Percentiles rank a stretch among this genome's conserved stretches.
phyloP scores from a whole-genome alignment of 2,329 filamentous ascomycete species.

The Malbranchea zuffiana region DNA sequence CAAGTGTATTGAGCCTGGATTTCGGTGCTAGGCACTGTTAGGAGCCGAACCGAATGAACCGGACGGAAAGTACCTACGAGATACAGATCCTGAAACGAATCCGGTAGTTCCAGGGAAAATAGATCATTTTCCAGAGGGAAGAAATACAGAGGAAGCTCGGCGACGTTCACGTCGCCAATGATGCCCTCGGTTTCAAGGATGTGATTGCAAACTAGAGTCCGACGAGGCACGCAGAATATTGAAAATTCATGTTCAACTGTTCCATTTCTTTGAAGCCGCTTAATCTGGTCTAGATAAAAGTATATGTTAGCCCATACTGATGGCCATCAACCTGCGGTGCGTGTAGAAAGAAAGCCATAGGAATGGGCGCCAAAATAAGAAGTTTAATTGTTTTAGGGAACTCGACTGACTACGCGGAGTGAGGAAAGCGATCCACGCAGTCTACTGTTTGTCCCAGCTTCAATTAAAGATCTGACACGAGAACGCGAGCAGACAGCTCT shows the following conservation, averaged over 20 bases:
- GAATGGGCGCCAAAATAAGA: slow-evolving; percentile 27
- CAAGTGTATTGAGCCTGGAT: slow-evolving; percentile 80
- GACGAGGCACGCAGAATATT: slow-evolving; percentile 88
- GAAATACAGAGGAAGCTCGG: slow-evolving; percentile 79
- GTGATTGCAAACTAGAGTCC: slow-evolving; percentile 82
- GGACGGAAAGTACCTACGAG: slow-evolving; percentile 41
- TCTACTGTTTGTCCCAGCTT: slow-evolving; percentile 41
- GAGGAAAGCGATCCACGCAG: slow-evolving; percentile 42
- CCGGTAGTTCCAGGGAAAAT: slow-evolving; percentile 78
- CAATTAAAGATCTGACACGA: no score
- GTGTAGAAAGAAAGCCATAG: slow-evolving; percentile 33
- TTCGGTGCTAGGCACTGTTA: slow-evolving; percentile 51
- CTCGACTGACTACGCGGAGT: slow-evolving; percentile 49
- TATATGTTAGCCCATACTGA: slow-evolving; percentile 49
- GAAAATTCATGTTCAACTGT: slow-evolving; percentile 91
- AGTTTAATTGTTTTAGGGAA: slow-evolving; percentile 39
- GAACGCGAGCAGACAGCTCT: not conserved
- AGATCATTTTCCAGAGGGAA: slow-evolving; percentile 86
- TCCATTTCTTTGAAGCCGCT: slow-evolving; percentile 74
- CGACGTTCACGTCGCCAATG: slow-evolving; percentile 79
- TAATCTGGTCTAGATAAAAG: slow-evolving; percentile 64
- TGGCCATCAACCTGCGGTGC: slow-evolving; percentile 36
- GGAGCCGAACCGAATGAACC: slow-evolving; percentile 11
- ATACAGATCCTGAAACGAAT: slow-evolving; percentile 79
- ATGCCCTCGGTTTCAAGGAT: slow-evolving; percentile 88